Evolutionary conservation across 805 yeast species (phyloP).

Genomic region (Candida pini): DNA sequence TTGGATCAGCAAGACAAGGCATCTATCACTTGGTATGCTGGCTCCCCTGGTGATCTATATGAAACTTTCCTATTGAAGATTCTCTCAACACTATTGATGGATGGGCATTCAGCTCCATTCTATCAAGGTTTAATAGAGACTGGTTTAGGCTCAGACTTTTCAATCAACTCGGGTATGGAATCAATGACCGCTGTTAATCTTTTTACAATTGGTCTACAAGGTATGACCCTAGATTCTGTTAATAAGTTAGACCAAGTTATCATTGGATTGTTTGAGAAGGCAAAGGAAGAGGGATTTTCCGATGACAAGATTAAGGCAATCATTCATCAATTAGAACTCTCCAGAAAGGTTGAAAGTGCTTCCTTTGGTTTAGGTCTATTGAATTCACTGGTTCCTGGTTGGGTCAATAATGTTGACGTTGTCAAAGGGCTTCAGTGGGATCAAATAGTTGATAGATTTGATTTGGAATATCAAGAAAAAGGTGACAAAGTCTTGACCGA

Average conservation of each 20-base stretch:
- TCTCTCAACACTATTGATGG: conserved; percentile 65
- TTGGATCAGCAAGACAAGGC: conserved; percentile 65
- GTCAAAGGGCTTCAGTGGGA: conserved; percentile 64
- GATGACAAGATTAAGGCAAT: conserved; percentile 71
- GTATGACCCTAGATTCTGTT: conserved; percentile 44
- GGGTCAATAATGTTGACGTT: conserved; percentile 82
- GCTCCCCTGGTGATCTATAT: conserved; percentile 62
- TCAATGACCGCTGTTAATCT: conserved; percentile 69
- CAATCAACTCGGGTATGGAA: conserved; percentile 85
- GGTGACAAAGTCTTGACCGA: conserved; percentile 58
- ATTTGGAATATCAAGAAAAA: conserved; percentile 45
- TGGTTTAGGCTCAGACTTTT: conserved; percentile 78
- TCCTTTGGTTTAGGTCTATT: conserved; percentile 81
- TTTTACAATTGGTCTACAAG: conserved; percentile 83
- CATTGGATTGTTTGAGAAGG: conserved; percentile 38
- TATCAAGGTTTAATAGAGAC: conserved; percentile 83
- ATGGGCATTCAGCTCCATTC: conserved; percentile 89
- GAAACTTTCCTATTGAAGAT: conserved; percentile 69
- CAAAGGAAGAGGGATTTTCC: conserved; percentile 43
- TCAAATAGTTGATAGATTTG: conserved; percentile 51
- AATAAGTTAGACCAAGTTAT: conserved; percentile 47
- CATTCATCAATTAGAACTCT: conserved; percentile 79
- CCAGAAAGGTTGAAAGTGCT: conserved; percentile 81
- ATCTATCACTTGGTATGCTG: conserved; percentile 86
- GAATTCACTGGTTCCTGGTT: conserved; percentile 70